Evolutionary conservation across 2,329 filamentous ascomycete genomes (phyloP).

Genomic region (Fusarium cyanostomum): DNA sequence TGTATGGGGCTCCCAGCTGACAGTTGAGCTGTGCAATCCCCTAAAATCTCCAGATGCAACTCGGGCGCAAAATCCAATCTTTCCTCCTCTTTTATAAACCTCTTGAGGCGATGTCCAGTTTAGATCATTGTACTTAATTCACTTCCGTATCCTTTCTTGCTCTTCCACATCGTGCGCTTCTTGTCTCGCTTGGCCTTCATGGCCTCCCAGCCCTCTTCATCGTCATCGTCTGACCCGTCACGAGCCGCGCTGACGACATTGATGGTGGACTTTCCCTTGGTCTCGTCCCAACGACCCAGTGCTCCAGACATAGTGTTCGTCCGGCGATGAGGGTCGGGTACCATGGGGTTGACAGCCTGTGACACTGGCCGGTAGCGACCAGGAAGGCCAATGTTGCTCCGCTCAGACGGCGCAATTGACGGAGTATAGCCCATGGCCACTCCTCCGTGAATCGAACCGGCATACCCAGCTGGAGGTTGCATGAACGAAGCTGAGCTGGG

Average conservation of each 20-base stretch:
- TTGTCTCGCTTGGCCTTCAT: conserved; percentile 76
- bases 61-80: conserved; percentile 44
- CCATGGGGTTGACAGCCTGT: conserved; percentile 58
- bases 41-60: conserved; percentile 41
- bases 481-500: conserved; percentile 70
- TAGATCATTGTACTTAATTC: conserved; percentile 61
- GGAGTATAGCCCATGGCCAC: conserved; percentile 75
- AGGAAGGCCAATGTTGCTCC: conserved; percentile 91
- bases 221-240: conserved; percentile 63
- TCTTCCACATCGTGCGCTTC: conserved; percentile 72
- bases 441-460: conserved; percentile 43
- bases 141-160: conserved; percentile 64
- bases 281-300: conserved; percentile 45
- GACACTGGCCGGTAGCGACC: conserved; percentile 92
- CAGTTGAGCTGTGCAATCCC: conserved; percentile 35
- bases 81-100: conserved; percentile 37
- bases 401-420: conserved; percentile 94
- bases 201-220: conserved; percentile 74
- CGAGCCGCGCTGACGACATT: conserved; percentile 53
- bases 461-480: conserved; percentile 52
- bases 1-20: conserved; percentile 29
- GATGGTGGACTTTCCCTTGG: conserved; percentile 47
- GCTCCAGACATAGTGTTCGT: conserved; percentile 49
- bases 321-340: conserved; percentile 45
- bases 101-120: conserved; percentile 28